Evolutionary conservation across 2,329 filamentous ascomycete species (phyloP).

Genomic region (Trichoderma sp.): DNA sequence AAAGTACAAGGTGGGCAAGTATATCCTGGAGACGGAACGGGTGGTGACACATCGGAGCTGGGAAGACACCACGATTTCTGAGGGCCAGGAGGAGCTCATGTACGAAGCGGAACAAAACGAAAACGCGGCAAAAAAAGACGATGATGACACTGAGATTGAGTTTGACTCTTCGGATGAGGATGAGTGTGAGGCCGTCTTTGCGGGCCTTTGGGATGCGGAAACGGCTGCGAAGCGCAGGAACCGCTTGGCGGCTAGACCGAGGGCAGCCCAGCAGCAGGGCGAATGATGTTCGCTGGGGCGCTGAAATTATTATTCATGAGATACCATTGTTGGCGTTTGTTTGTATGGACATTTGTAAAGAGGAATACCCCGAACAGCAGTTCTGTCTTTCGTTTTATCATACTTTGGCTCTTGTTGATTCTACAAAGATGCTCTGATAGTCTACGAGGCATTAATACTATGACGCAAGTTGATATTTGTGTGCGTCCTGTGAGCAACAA

Average conservation of each 20-base stretch:
- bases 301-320: neutral
- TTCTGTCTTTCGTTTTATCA: neutral
- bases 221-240: constrained; percentile 50
- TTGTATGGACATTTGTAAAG: neutral
- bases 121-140: neutral
- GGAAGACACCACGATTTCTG: constrained; percentile 40
- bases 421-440: neutral
- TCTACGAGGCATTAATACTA: neutral
- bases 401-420: neutral
- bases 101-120: constrained; percentile 17
- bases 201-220: constrained; percentile 61
- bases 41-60: constrained; percentile 55
- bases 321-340: neutral
- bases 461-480: neutral
- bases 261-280: constrained; percentile 25
- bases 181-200: constrained; percentile 67
- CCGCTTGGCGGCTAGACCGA: constrained; percentile 36
- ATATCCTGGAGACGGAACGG: constrained; percentile 63
- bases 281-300: neutral
- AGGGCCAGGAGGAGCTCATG: constrained; percentile 15
- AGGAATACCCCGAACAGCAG: neutral
- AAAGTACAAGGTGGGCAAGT: constrained; percentile 69
- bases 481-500: neutral
- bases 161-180: constrained; percentile 46
- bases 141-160: neutral